phyloP scores from a whole-genome alignment of 2,329 filamentous ascomycete species.

The Chrysoporthe puriensis region DNA sequence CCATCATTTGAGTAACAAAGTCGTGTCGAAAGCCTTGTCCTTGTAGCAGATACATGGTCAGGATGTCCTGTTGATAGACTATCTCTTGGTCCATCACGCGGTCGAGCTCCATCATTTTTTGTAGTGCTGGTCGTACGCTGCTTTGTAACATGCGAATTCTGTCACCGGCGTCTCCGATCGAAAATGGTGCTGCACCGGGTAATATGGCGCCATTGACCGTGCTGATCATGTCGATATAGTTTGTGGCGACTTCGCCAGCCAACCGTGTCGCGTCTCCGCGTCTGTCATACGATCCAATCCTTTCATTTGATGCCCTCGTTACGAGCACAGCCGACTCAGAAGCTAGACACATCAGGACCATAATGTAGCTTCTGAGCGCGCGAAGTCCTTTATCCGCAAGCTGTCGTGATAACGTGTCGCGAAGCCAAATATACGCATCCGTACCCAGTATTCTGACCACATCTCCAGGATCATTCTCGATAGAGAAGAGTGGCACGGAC shows the following conservation, averaged over 20 bases:
- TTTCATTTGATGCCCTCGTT: neutral
- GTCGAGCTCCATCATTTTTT: neutral
- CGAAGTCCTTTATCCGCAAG: neutral
- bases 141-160: neutral
- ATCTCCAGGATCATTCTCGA: neutral
- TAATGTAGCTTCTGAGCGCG: neutral
- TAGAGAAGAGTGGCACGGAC: neutral
- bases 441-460: neutral
- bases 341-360: neutral
- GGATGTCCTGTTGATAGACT: neutral
- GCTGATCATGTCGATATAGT: neutral
- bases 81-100: constrained; percentile 3
- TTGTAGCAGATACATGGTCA: neutral
- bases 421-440: neutral
- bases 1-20: neutral
- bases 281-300: neutral
- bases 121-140: neutral
- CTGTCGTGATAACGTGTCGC: neutral
- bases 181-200: neutral
- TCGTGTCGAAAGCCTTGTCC: neutral
- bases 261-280: neutral
- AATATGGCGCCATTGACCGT: neutral
- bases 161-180: neutral
- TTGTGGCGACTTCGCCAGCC: neutral
- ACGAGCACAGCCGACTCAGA: neutral